Percentiles rank a stretch among this genome's conserved stretches.
phyloP scores from a whole-genome alignment of 2,329 filamentous ascomycete species.

The Thermothelomyces thermophilus region DNA sequence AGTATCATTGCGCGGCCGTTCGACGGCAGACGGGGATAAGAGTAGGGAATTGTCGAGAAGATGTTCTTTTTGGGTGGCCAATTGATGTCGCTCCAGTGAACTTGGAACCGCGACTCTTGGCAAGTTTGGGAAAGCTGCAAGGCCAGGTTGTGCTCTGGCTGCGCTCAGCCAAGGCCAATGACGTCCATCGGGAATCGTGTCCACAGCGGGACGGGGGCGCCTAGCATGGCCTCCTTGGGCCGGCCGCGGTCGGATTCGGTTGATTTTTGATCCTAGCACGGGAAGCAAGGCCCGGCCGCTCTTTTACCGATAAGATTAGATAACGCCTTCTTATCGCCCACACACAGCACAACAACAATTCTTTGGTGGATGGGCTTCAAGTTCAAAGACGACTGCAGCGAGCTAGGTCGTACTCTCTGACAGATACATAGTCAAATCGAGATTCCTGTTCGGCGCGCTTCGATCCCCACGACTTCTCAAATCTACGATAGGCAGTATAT shows the following conservation, averaged over 20 bases:
- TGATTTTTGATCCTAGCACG: slow-evolving; percentile 10
- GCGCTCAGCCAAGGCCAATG: slow-evolving; percentile 2
- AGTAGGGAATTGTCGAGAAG: not conserved
- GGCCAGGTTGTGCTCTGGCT: not conserved
- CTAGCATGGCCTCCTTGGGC: too few species aligned
- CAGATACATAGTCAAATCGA: too few species aligned
- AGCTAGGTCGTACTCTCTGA: too few species aligned
- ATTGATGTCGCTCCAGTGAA: slow-evolving; percentile 8
- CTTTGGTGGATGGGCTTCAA: not conserved
- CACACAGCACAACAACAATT: slow-evolving; percentile 8
- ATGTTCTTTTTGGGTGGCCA: slow-evolving; percentile 9
- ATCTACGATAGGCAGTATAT: too few species aligned
- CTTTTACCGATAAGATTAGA: slow-evolving; percentile 12
- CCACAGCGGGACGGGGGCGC: slow-evolving; percentile 8
- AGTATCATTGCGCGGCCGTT: not conserved
- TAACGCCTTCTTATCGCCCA: slow-evolving; percentile 11
- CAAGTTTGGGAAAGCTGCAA: not conserved
- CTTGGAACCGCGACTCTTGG: not conserved
- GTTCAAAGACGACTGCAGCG: not conserved
- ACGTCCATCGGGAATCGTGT: slow-evolving; percentile 12
- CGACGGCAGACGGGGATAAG: slow-evolving; percentile 1
- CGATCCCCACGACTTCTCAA: too few species aligned
- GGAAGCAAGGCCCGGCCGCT: not conserved
- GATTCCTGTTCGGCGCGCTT: too few species aligned
- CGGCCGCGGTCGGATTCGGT: slow-evolving; percentile 15